Evolutionary conservation across 2,329 filamentous ascomycete species (phyloP), one percentile per base, ranked within the genome.

Genomic region (Nannizziopsis barbatae): DNA sequence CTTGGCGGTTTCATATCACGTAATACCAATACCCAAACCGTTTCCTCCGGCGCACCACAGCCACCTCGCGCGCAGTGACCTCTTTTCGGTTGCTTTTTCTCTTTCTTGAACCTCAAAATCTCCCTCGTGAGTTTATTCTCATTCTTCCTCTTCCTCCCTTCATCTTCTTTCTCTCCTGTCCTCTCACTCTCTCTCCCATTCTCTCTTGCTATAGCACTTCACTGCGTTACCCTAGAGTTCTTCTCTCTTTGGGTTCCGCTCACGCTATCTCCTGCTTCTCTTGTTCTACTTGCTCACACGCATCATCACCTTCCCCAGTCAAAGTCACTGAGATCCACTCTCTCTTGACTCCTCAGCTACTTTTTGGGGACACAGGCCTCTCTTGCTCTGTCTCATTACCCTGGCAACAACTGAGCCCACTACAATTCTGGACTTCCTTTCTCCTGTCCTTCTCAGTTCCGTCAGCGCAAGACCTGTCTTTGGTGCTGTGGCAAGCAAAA

Each of bases 111-210:
- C 38, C 39, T 49, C 47, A 51, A 33, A 15, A 14, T 39, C 20
- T 40, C 50, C 40, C 55, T 54, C 22, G 20, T 51, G 38, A 40
- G 49, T n/a, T 53, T 43, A 10, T n/a, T 50, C 5, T 50, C 44
- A 42, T 33, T 43, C 30, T 41, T 33, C 17, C 18, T 45, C 52
- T 14, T 55, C 53, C 2, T 40, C 52, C 27, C 22, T 42, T 27
- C 54, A 52, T 52, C 47, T 53, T 52, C 45, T 55, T 56, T 54
- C 56, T 57, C 49, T 57, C 55, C 22, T 41, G 12, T 20, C 58
- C 56, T 53, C 53, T 47, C 53, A 53, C 31, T 27, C 31, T 38
- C 22, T 11, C 8, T 33, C 36, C 33, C 22, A n/a, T 12, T 14
- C 20, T 17, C 32, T 20, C 38, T 14, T 5, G 2, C 30, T 32